A percentile compares a stretch with the other conserved stretches of the same genome.
Evolutionary conservation across 1,139 yeast genomes (phyloP).

Genomic region (Schizosaccharomyces versatilis): DNA sequence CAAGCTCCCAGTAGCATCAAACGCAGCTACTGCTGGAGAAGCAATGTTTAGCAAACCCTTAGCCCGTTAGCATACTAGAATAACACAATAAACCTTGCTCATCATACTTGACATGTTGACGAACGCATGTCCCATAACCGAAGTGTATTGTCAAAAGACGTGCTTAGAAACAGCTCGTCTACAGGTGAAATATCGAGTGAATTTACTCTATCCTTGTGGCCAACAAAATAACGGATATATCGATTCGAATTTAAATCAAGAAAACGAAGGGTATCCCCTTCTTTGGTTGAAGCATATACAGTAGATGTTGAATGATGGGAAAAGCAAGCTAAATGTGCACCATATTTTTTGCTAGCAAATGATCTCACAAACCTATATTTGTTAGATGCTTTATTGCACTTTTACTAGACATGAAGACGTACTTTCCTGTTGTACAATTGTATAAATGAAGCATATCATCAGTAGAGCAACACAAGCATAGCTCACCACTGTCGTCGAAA

Average conservation of each 20-base stretch:
- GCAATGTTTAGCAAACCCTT: slow-evolving; percentile 42
- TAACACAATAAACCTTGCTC: background rate
- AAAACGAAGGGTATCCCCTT: slow-evolving; percentile 41
- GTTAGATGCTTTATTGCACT: background rate
- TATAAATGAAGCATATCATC: slow-evolving; percentile 72
- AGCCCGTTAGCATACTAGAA: background rate
- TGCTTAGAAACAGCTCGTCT: slow-evolving; percentile 42
- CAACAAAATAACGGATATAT: slow-evolving; percentile 65
- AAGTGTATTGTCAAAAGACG: slow-evolving; percentile 58
- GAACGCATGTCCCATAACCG: slow-evolving; percentile 63
- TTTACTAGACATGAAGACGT: background rate
- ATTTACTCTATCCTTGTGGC: slow-evolving; percentile 59
- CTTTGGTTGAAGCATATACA: slow-evolving; percentile 64
- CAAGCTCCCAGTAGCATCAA: slow-evolving; percentile 66
- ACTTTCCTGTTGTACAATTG: slow-evolving; percentile 47
- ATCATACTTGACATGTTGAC: background rate
- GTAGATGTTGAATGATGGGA: slow-evolving; percentile 57
- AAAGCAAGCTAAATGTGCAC: slow-evolving; percentile 70
- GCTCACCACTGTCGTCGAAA: slow-evolving; percentile 71
- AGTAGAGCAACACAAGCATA: slow-evolving; percentile 41
- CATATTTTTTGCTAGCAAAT: slow-evolving; percentile 71
- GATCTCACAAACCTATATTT: slow-evolving; percentile 19
- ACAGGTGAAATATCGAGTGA: slow-evolving; percentile 56
- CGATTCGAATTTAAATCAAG: slow-evolving; percentile 57
- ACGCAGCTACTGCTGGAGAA: slow-evolving; percentile 37